Conservation (phyloP, 768 basidiomycete species). For the Harrya chromipes region DNA sequence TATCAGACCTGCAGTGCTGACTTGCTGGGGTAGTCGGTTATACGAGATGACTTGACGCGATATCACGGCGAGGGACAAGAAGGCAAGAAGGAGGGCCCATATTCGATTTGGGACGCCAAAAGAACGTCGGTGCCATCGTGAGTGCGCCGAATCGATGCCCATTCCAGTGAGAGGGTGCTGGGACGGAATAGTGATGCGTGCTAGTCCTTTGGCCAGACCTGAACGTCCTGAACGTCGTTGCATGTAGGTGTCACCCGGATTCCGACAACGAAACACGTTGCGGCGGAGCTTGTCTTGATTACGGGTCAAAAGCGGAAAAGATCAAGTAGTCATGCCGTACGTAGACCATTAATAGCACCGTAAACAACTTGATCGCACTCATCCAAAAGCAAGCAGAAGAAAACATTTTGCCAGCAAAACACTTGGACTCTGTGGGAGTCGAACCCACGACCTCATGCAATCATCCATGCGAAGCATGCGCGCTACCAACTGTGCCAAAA, state of each 20-base stretch:
- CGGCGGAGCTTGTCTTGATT: slow-evolving; percentile 2
- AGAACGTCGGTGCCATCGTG: slow-evolving; percentile 53
- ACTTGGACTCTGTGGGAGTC: slow-evolving; percentile 40
- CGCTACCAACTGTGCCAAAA: slow-evolving; percentile 61
- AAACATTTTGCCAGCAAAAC: neutral
- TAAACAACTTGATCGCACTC: too few relatives aligned
- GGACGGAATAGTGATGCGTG: slow-evolving; percentile 52
- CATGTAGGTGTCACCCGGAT: slow-evolving; percentile 44
- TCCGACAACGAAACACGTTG: neutral
- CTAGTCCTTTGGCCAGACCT: slow-evolving; percentile 44
- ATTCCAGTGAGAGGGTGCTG: slow-evolving; percentile 41
- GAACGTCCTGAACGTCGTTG: slow-evolving; percentile 58
- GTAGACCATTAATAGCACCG: too few relatives aligned
- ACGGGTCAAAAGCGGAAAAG: slow-evolving; percentile 3
- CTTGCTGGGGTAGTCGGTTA: slow-evolving; percentile 19
- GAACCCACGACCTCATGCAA: slow-evolving; percentile 60
- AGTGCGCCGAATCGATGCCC: slow-evolving; percentile 44
- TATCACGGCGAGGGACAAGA: slow-evolving; percentile 53
- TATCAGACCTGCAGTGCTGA: slow-evolving; percentile 47
- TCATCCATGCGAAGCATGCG: slow-evolving; percentile 51
- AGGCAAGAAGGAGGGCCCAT: slow-evolving; percentile 56
- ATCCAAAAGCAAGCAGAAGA: neutral
- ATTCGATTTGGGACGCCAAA: slow-evolving; percentile 67
- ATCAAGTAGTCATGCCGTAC: neutral
- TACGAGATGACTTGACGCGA: slow-evolving; percentile 53